Evolutionary conservation across 2,329 filamentous ascomycete species (phyloP).

Genomic region (Periconia digitata): DNA sequence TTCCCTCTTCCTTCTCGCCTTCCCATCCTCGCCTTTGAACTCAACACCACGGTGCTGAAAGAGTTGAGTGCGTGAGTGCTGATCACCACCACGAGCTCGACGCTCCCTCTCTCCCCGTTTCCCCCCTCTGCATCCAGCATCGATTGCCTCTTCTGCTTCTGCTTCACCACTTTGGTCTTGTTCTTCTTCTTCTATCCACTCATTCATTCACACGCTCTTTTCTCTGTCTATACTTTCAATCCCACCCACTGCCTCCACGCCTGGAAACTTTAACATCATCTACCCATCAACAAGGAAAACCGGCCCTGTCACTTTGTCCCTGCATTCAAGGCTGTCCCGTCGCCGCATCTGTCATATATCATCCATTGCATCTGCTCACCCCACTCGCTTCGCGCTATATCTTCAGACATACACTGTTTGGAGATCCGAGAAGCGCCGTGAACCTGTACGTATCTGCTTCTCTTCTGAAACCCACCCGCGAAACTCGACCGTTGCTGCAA

Average conservation of each 20-base stretch:
- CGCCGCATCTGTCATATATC: background rate
- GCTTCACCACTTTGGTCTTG: too few relatives aligned
- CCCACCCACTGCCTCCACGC: background rate
- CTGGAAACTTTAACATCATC: too few relatives aligned
- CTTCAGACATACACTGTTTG: conserved; percentile 28
- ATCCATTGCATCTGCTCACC: background rate
- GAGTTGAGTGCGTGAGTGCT: background rate
- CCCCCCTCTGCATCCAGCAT: background rate
- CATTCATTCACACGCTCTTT: too few relatives aligned
- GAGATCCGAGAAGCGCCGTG: conserved; percentile 45
- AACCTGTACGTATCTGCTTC: conserved; percentile 37
- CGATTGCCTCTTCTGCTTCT: background rate
- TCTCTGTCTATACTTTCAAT: background rate
- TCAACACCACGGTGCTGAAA: background rate
- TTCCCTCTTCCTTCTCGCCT: background rate
- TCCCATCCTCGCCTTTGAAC: too few relatives aligned
- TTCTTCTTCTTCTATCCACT: background rate
- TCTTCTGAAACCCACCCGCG: conserved; percentile 38
- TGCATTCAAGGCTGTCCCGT: background rate
- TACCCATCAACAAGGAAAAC: too few relatives aligned
- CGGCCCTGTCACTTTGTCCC: background rate
- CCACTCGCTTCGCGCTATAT: conserved; percentile 6
- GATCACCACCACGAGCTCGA: background rate
- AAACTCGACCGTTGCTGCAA: conserved; percentile 32
- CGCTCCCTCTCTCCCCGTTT: background rate